phyloP scores from a whole-genome alignment of 2,329 filamentous ascomycete species.

The Colletotrichum sp. region DNA sequence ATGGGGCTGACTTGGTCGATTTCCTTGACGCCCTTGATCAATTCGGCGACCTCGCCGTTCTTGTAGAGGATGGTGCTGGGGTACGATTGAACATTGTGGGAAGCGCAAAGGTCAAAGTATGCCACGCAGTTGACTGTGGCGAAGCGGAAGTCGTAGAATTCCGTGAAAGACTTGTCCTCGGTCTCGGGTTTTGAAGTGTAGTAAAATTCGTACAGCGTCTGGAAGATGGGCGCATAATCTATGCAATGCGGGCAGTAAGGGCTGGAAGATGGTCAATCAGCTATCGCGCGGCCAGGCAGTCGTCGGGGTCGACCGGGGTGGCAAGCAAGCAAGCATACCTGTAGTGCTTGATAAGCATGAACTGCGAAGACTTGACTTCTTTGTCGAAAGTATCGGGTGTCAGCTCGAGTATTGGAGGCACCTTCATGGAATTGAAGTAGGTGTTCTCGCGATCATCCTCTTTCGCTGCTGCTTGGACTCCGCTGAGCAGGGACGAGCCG shows the following conservation, averaged over 20 bases:
- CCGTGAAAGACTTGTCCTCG: conserved; percentile 67
- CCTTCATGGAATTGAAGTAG: conserved; percentile 68
- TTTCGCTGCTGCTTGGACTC: conserved; percentile 44
- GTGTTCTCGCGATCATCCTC: conserved; percentile 46
- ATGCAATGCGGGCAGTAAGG: conserved; percentile 76
- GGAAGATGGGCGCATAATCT: conserved; percentile 81
- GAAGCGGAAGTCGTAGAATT: conserved; percentile 90
- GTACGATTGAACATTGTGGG: conserved; percentile 70
- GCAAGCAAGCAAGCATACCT: conserved; percentile 54
- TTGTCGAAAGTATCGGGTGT: conserved; percentile 61
- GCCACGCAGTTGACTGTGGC: conserved; percentile 85
- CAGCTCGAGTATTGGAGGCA: conserved; percentile 69
- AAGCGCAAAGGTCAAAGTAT: conserved; percentile 77
- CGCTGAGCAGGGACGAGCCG: conserved; percentile 45
- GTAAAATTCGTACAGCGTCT: conserved; percentile 96
- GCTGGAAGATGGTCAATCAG: conserved; percentile 35
- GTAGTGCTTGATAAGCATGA: conserved; percentile 67
- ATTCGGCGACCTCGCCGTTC: conserved; percentile 71
- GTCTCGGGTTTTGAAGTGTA: conserved; percentile 77
- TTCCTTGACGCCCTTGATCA: conserved; percentile 69
- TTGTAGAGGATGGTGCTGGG: conserved; percentile 83
- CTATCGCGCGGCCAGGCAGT: not conserved
- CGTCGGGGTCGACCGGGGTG: not conserved
- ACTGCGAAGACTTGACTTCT: conserved; percentile 58
- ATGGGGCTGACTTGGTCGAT: conserved; percentile 70